phyloP scores from a whole-genome alignment of 768 basidiomycete species.

The Podaxis carcinomalis region DNA sequence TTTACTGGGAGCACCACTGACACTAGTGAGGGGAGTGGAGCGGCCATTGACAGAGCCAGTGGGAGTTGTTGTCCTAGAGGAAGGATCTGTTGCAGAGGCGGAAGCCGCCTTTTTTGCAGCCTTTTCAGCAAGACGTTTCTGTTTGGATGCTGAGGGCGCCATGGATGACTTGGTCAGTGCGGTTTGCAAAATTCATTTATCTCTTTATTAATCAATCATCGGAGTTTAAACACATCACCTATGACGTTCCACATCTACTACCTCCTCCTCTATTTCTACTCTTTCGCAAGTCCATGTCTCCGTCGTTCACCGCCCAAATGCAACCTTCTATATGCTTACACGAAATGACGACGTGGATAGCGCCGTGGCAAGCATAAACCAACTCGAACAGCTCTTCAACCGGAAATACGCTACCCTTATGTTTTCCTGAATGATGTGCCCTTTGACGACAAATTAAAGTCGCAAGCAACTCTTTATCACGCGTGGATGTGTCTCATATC shows the following conservation, averaged over 20 bases:
- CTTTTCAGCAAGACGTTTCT: conserved; percentile 94
- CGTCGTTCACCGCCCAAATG: conserved; percentile 23
- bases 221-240: conserved; percentile 7
- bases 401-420: conserved; percentile 75
- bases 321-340: conserved; percentile 47
- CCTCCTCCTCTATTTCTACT: conserved; percentile 4
- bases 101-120: conserved; percentile 63
- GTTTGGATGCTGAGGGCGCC: conserved; percentile 81
- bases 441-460: conserved; percentile 74
- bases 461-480: conserved; percentile 28
- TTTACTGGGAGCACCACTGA: conserved; percentile 73
- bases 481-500: not conserved
- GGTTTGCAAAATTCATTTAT: conserved; percentile 10
- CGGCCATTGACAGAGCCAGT: conserved; percentile 59
- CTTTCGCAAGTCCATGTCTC: not conserved
- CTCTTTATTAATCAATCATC: not conserved
- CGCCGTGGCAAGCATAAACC: conserved; percentile 59
- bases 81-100: not conserved
- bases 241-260: not conserved
- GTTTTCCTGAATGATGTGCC: conserved; percentile 85
- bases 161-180: conserved; percentile 30
- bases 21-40: conserved; percentile 79
- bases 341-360: conserved; percentile 61
- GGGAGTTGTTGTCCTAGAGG: conserved; percentile 41
- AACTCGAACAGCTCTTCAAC: conserved; percentile 84